Conservation (phyloP, 129 eudicot species). For the carrot (Daucus carota) region DNA sequence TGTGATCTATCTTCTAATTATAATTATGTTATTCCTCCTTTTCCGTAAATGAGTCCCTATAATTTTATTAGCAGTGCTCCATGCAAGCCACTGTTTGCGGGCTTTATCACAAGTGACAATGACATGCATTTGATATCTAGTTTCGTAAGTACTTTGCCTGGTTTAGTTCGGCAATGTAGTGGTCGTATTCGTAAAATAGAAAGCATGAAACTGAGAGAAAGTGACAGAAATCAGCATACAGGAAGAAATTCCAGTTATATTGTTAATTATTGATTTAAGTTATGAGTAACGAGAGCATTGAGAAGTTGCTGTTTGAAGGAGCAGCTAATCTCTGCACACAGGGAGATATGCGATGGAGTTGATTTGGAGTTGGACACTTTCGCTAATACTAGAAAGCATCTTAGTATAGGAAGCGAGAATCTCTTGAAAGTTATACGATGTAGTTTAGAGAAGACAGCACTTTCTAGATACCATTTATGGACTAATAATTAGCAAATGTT, state of each 20-base stretch:
- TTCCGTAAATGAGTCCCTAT: not conserved
- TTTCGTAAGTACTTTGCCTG: not conserved
- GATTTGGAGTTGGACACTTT: constrained; percentile 4
- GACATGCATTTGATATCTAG: not conserved
- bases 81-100: not conserved
- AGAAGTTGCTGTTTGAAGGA: not conserved
- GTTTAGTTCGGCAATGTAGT: not conserved
- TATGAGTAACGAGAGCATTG: not conserved
- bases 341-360: constrained; percentile 10
- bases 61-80: not conserved
- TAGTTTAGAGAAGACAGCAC: constrained; percentile 14
- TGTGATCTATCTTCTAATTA: not conserved
- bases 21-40: not conserved
- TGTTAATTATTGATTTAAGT: not conserved
- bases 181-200: not conserved
- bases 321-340: not conserved
- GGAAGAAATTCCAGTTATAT: no score
- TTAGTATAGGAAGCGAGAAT: constrained; percentile 15
- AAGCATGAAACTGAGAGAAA: not conserved
- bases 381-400: not conserved
- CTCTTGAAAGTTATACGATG: constrained; percentile 22
- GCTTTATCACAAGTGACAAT: not conserved
- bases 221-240: not conserved
- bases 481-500: constrained; percentile 7
- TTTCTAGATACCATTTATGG: not conserved